Evolutionary conservation across 2,329 filamentous ascomycete species (phyloP).

Genomic region (Acrodontium crateriforme): DNA sequence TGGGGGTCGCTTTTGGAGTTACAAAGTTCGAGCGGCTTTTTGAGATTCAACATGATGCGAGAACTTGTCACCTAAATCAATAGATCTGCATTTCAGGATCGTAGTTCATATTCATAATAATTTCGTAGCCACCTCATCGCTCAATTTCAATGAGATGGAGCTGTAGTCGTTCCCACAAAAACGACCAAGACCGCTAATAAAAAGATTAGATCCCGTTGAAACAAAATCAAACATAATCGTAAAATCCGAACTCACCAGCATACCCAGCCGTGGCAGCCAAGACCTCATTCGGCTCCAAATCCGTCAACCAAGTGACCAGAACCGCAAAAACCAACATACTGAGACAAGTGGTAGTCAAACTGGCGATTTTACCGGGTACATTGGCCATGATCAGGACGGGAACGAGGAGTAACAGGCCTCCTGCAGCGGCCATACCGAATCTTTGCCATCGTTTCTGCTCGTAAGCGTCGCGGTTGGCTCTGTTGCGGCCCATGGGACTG

Average conservation of each 20-base stretch:
- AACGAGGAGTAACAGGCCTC: slow-evolving; percentile 5
- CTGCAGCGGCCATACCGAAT: slow-evolving; percentile 3
- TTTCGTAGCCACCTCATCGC: too few relatives aligned
- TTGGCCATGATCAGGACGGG: slow-evolving; percentile 7
- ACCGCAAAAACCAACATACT: slow-evolving; percentile 4
- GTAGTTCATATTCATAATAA: too few relatives aligned
- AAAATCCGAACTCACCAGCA: too few relatives aligned
- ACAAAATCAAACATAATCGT: too few relatives aligned
- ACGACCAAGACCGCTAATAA: slow-evolving; percentile 6
- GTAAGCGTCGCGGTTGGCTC: slow-evolving; percentile 2
- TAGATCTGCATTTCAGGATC: too few relatives aligned
- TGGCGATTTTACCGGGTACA: slow-evolving; percentile 2
- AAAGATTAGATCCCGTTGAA: too few relatives aligned
- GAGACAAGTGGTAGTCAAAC: slow-evolving; percentile 4
- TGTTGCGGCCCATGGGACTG: background rate
- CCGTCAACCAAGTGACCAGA: slow-evolving; percentile 1
- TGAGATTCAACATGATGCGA: too few relatives aligned
- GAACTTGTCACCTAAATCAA: too few relatives aligned
- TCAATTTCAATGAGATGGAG: too few relatives aligned
- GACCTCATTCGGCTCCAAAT: slow-evolving; percentile 4
- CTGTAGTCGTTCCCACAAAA: slow-evolving; percentile 3
- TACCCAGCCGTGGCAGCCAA: slow-evolving; percentile 5
- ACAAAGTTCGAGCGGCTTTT: too few relatives aligned
- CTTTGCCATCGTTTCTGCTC: slow-evolving; percentile 2
- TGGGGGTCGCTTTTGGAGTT: too few relatives aligned